Evolutionary conservation across 1,139 yeast species (phyloP).

Genomic region (Pichia sp.): DNA sequence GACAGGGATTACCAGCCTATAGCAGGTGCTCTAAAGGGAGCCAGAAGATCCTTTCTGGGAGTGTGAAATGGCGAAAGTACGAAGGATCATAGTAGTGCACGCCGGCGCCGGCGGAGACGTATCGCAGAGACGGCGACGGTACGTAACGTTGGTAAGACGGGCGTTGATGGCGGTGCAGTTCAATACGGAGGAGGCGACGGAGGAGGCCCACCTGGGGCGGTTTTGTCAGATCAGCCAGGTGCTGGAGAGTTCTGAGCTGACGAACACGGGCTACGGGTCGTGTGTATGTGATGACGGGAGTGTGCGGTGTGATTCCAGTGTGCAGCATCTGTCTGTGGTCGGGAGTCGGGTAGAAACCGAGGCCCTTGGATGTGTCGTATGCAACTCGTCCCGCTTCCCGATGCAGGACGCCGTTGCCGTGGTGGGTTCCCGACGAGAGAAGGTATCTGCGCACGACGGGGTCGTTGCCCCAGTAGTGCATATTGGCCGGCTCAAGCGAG

Average conservation of each 20-base stretch:
- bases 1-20: no score
- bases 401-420: conserved; percentile 20
- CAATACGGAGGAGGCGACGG: background rate
- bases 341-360: conserved; percentile 1
- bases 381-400: conserved; percentile 23
- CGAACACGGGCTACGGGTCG: conserved; percentile 52
- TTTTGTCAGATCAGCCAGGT: conserved; percentile 21
- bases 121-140: background rate
- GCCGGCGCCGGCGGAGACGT: background rate
- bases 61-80: background rate
- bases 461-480: conserved; percentile 24
- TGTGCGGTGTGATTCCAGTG: conserved; percentile 45
- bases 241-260: conserved; percentile 41
- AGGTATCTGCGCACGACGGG: conserved; percentile 6
- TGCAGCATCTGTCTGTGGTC: conserved; percentile 18
- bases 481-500: conserved; percentile 10
- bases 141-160: background rate
- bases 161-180: background rate
- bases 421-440: conserved; percentile 9
- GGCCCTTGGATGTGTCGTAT: conserved; percentile 20
- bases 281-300: conserved; percentile 40
- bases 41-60: no score
- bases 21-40: no score
- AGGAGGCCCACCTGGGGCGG: conserved; percentile 2
- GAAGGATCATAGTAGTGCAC: background rate